These are phyloP conservation scores for Neonectria neomacrospora DNA, from an alignment of 2,329 filamentous ascomycete species.

Conservation along the genomic window DNA sequence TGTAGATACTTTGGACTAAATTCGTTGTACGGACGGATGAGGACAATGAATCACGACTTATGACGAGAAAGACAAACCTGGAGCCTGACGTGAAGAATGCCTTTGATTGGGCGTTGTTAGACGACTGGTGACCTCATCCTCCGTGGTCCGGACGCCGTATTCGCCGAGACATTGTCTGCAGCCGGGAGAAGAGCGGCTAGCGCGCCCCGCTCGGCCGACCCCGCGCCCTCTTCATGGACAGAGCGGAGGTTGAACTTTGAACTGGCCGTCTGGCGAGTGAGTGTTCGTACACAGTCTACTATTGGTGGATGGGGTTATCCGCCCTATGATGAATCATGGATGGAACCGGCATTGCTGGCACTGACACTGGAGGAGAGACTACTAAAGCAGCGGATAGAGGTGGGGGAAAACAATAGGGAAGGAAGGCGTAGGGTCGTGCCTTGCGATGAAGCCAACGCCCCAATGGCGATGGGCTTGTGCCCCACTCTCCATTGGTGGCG, in stretches of 20 bases:
- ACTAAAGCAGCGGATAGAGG: neutral
- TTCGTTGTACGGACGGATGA: conserved; percentile 16
- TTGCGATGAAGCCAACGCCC: neutral
- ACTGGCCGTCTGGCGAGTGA: too few species aligned
- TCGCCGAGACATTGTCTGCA: neutral
- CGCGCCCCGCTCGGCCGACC: conserved; percentile 1
- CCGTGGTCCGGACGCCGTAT: neutral
- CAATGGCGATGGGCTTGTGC: neutral
- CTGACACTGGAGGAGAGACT: neutral
- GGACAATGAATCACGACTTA: conserved; percentile 25
- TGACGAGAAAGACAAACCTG: conserved; percentile 8
- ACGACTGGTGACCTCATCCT: conserved; percentile 16
- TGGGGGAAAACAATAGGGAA: neutral
- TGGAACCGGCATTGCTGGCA: neutral
- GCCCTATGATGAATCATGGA: neutral
- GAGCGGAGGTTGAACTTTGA: neutral
- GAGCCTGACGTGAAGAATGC: neutral
- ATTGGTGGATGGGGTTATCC: neutral
- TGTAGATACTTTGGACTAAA: conserved; percentile 23
- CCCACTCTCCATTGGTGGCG: neutral
- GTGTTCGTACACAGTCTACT: too few species aligned
- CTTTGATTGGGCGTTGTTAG: neutral
- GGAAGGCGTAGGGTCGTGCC: neutral
- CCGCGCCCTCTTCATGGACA: neutral
- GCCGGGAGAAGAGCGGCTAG: conserved; percentile 8